A percentile compares a stretch with the other conserved stretches of the same genome.
Evolutionary conservation across 1,139 yeast genomes (phyloP).

Genomic region (Scheffersomyces illinoinensis): DNA sequence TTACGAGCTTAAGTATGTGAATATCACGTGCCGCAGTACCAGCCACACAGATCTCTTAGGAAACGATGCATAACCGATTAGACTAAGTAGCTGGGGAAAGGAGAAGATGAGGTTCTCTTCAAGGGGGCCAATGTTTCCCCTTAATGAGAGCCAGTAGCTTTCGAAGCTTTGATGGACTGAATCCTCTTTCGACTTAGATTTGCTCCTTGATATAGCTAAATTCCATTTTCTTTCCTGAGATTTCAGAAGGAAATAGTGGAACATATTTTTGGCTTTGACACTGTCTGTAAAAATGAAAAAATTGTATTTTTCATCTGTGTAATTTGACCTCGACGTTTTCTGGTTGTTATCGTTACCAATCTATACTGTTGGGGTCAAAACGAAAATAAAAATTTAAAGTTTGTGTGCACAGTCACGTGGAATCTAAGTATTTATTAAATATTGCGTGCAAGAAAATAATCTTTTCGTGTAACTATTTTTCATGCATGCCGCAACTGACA

Average conservation of each 20-base stretch:
- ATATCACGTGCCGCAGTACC: slow-evolving; percentile 2
- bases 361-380: neutral
- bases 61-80: neutral
- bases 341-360: neutral
- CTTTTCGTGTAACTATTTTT: neutral
- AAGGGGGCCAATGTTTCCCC: neutral
- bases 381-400: neutral
- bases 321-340: neutral
- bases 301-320: neutral
- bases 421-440: too few relatives aligned
- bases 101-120: neutral
- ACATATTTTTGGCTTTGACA: neutral
- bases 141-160: neutral
- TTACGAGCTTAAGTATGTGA: slow-evolving; percentile 2
- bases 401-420: neutral
- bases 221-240: neutral
- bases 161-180: neutral
- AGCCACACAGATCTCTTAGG: neutral
- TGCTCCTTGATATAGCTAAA: neutral
- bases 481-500: neutral
- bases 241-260: neutral
- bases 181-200: neutral
- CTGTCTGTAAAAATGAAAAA: neutral
- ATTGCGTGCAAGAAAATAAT: neutral
- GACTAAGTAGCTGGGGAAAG: neutral